A percentile compares a stretch with the other conserved stretches of the same genome.
phyloP scores from a whole-genome alignment of 2,329 filamentous ascomycete genomes.

The Dryadomyces quercus-mongolicae region DNA sequence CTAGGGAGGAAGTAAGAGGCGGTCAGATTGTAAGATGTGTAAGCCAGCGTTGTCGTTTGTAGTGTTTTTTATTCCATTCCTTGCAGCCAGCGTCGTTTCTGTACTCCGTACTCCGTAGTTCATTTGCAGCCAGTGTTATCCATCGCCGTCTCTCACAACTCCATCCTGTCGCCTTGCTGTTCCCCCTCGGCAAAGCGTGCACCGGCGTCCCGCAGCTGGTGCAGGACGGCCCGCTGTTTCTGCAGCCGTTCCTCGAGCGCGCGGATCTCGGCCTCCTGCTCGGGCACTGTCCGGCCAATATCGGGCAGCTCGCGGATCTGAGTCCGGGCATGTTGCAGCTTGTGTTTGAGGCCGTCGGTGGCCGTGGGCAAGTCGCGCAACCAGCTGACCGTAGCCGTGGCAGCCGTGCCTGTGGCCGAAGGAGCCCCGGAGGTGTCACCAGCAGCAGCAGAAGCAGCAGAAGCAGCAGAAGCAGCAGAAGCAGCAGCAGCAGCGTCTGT shows the following conservation, averaged over 20 bases:
- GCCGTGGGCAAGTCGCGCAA: slow-evolving; percentile 70
- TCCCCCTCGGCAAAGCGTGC: slow-evolving; percentile 23
- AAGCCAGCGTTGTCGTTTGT: neutral
- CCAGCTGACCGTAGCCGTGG: slow-evolving; percentile 21
- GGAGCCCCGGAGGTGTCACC: neutral
- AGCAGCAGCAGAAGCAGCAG: neutral
- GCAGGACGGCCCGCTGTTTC: slow-evolving; percentile 48
- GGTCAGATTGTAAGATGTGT: neutral
- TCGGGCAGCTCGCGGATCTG: slow-evolving; percentile 57
- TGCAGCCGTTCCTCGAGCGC: slow-evolving; percentile 52
- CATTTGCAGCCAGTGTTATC: too few relatives aligned
- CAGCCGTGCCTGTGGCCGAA: slow-evolving; percentile 15
- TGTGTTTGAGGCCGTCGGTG: slow-evolving; percentile 68
- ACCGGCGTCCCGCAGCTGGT: slow-evolving; percentile 39
- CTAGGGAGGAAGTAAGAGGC: neutral
- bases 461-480: neutral
- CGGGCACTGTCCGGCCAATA: slow-evolving; percentile 50
- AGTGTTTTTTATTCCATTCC: neutral
- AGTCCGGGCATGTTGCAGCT: slow-evolving; percentile 64
- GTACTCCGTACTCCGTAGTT: too few relatives aligned
- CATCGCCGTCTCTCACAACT: slow-evolving; percentile 22
- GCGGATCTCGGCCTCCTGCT: slow-evolving; percentile 60
- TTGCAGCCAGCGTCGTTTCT: neutral
- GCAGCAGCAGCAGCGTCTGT: neutral
- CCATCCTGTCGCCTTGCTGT: slow-evolving; percentile 23